A percentile compares a stretch with the other conserved stretches of the same genome.
Evolutionary conservation across 192 early-diverging fungal species (phyloP).

Genomic region (Hyaloraphidium curvatum): DNA sequence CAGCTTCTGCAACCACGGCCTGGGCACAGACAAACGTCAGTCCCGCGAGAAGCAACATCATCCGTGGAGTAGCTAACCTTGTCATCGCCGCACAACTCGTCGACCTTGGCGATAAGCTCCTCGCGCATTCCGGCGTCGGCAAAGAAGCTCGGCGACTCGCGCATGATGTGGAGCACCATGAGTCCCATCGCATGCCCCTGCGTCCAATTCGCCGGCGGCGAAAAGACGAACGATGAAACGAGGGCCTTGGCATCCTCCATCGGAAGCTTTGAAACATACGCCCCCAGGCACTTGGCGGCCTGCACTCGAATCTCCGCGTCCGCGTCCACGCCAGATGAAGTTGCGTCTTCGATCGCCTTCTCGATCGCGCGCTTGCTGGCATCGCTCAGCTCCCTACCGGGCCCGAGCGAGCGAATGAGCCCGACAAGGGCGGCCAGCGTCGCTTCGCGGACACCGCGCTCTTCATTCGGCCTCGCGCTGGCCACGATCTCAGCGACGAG

Average conservation of each 20-base stretch:
- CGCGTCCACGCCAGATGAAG: conserved; percentile 14
- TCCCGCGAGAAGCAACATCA: too few relatives aligned
- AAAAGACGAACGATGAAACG: too few relatives aligned
- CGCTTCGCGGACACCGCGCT: conserved; percentile 32
- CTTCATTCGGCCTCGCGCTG: conserved; percentile 39
- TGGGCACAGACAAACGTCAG: too few relatives aligned
- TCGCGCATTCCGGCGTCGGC: too few relatives aligned
- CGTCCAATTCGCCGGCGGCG: too few relatives aligned
- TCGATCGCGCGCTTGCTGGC: conserved; percentile 35
- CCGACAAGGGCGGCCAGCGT: conserved; percentile 57
- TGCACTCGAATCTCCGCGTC: conserved; percentile 30
- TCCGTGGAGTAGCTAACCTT: too few relatives aligned
- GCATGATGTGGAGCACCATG: too few relatives aligned
- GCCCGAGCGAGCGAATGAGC: conserved; percentile 31
- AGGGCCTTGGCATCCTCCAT: conserved; percentile 24
- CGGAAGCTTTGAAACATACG: conserved; percentile 29
- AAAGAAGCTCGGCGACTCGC: too few relatives aligned
- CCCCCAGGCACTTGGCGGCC: conserved; percentile 38
- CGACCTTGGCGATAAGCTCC: too few relatives aligned
- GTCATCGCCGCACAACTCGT: too few relatives aligned
- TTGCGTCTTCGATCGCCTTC: conserved; percentile 29
- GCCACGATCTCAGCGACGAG: conserved; percentile 51
- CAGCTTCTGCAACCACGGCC: too few relatives aligned
- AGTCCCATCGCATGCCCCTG: too few relatives aligned
- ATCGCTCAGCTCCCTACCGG: conserved; percentile 35